phyloP scores from a whole-genome alignment of 805 yeast genomes.

The Torulaspora maleeae region DNA sequence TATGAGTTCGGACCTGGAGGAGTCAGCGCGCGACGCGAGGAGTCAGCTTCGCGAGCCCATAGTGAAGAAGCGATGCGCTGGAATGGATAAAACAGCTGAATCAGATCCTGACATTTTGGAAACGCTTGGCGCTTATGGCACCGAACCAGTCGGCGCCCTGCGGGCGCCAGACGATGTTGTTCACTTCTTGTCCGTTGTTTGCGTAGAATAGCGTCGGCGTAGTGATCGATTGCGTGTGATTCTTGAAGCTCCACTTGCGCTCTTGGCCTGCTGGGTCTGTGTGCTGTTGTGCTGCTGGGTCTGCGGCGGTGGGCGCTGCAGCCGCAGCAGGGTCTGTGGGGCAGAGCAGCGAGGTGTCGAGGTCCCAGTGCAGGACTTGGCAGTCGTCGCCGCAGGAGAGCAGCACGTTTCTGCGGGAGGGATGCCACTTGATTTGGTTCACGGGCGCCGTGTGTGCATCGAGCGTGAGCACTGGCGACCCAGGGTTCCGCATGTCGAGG shows the following conservation, averaged over 20 bases:
- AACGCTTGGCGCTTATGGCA: conserved; percentile 37
- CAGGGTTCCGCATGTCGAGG: conserved; percentile 84
- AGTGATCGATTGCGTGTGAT: conserved; percentile 15
- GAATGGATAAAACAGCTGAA: not conserved
- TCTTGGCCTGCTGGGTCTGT: not conserved
- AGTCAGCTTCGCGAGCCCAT: not conserved
- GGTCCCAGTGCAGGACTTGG: conserved; percentile 67
- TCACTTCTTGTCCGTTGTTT: conserved; percentile 65
- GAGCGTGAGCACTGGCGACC: conserved; percentile 66
- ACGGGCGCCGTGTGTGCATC: conserved; percentile 65
- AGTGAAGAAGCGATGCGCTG: not conserved
- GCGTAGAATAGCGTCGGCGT: conserved; percentile 45
- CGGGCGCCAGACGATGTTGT: conserved; percentile 68
- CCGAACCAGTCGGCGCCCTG: conserved; percentile 76
- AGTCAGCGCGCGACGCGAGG: conserved; percentile 1
- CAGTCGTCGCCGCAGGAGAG: conserved; percentile 68
- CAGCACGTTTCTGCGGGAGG: conserved; percentile 53
- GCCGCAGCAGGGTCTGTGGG: not conserved
- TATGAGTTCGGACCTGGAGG: not conserved
- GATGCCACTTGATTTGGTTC: conserved; percentile 82
- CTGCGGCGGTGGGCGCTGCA: not conserved
- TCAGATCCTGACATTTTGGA: conserved; percentile 34
- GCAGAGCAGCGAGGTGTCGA: conserved; percentile 32
- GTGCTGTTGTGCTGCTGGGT: not conserved
- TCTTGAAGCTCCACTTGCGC: conserved; percentile 17